Evolutionary conservation across 345 rosid species (phyloP), one percentile per base, ranked within the genome.

Genomic region (Angophora floribunda): DNA sequence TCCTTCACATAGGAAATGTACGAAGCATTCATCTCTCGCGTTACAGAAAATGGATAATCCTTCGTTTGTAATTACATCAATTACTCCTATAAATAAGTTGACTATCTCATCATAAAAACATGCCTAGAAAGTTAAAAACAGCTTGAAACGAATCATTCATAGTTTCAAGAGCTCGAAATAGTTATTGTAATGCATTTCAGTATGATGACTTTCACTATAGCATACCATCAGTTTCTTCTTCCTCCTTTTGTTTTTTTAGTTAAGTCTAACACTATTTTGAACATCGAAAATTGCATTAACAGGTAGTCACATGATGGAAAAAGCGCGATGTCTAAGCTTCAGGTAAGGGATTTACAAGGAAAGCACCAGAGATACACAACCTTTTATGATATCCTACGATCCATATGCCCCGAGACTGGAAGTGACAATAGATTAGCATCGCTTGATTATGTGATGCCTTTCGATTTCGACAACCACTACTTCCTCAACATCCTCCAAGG

Each of bases 241-340:
- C 82, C 44, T 67, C 82, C 49, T 16, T 67, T 19, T 21, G 13
- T 36, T 19, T 36, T 22, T 17, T 70, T 21, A 19, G 49, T 75
- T 36, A 36, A 36, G 41, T 36, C 4, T 75, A 41, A 75, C 28
- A 21, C 80, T 11, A 49, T 75, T 41, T 19, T 41, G 49, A 36
- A 19, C 24, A 22, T 36, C 7, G 1, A 75, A 75, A 75, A 19
- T 26, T 75, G 45, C 82, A 84, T 32, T 51, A 32, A 65, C 90
- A 93, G 93, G 98, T 0, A 91, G 96, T 86, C 99, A 96, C 86
- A 97, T 97, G 17, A 88, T 97, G 86, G 98, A 98, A 28, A 91
- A 90, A 86, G 98, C 98, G 75, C 94, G 96, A 90, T 96, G 98
- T 89, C 13, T 90, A 78, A 97, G 95, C 93, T 95, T 97, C 91